Evolutionary conservation across 352 stramenopile species (phyloP).

Genomic region (Phytophthora tentaculata): DNA sequence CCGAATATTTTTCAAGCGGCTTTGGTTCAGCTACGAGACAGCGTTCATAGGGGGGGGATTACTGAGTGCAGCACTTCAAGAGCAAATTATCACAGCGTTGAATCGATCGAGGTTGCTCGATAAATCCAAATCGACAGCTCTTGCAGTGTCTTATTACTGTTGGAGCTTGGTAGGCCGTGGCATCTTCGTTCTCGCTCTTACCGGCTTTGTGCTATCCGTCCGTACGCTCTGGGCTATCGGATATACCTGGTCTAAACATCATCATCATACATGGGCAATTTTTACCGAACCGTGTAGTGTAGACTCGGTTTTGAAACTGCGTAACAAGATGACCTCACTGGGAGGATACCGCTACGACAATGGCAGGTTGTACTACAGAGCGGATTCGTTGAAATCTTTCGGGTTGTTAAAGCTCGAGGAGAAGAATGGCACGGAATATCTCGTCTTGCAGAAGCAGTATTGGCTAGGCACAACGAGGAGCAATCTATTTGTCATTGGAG

Average conservation of each 20-base stretch:
- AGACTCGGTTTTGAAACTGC: slow-evolving; percentile 19
- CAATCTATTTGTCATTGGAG: slow-evolving; percentile 34
- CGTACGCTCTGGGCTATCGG: slow-evolving; percentile 20
- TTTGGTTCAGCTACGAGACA: slow-evolving; percentile 39
- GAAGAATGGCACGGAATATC: slow-evolving; percentile 22
- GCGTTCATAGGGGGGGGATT: slow-evolving; percentile 27
- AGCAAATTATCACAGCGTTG: slow-evolving; percentile 22
- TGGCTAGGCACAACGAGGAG: slow-evolving; percentile 16
- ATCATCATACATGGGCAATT: slow-evolving; percentile 11
- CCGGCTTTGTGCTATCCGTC: slow-evolving; percentile 19
- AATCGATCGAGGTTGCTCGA: slow-evolving; percentile 14
- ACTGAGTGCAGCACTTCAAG: slow-evolving; percentile 16
- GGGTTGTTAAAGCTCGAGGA: slow-evolving; percentile 26
- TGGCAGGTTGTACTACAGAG: slow-evolving; percentile 21
- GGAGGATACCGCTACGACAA: slow-evolving; percentile 26
- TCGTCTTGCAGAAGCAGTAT: slow-evolving; percentile 28
- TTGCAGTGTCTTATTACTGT: slow-evolving; percentile 31
- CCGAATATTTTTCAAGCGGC: slow-evolving; percentile 17
- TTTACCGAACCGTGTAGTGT: slow-evolving; percentile 29
- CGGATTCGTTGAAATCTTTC: slow-evolving; percentile 29
- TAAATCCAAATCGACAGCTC: slow-evolving; percentile 20
- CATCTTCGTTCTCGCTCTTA: slow-evolving; percentile 22
- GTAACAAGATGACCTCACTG: slow-evolving; percentile 27
- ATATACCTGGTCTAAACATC: slow-evolving; percentile 21
- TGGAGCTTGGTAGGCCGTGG: slow-evolving; percentile 27